A percentile compares a stretch with the other conserved stretches of the same genome.
Evolutionary conservation across 176 grass and related monocot genomes (phyloP).

Genomic region (Saccharum spontaneum): DNA sequence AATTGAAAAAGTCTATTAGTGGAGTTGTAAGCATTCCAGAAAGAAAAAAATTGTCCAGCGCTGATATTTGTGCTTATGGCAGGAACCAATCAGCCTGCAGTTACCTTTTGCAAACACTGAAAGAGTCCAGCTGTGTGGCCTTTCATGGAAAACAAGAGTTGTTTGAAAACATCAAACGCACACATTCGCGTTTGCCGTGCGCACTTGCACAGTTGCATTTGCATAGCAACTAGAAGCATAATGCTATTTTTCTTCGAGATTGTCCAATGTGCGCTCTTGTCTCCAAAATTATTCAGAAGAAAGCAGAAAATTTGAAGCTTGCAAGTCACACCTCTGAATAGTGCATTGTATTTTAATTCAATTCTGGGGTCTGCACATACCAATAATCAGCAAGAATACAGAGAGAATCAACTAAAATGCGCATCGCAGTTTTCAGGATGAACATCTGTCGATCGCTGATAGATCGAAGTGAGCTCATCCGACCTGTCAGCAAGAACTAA

Average conservation of each 20-base stretch:
- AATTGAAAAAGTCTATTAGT: background rate
- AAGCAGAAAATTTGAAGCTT: slow-evolving; percentile 4
- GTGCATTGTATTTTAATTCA: background rate
- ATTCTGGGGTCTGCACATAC: background rate
- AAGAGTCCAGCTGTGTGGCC: background rate
- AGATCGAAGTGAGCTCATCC: slow-evolving; percentile 9
- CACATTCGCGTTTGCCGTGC: background rate
- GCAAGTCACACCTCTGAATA: background rate
- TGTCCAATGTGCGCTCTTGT: background rate
- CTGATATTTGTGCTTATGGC: background rate
- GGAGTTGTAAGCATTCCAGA: background rate
- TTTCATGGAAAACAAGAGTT: slow-evolving; percentile 1
- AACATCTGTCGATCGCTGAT: slow-evolving; percentile 42
- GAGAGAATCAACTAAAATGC: slow-evolving; percentile 6
- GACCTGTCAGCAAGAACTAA: slow-evolving; percentile 35
- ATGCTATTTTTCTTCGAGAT: background rate
- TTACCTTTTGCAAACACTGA: slow-evolving; percentile 10
- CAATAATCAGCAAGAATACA: slow-evolving; percentile 27
- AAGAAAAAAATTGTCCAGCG: background rate
- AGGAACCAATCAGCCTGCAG: background rate
- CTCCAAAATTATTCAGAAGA: background rate
- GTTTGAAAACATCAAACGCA: background rate
- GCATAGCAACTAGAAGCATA: background rate
- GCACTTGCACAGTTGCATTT: background rate
- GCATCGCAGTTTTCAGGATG: background rate